These are phyloP conservation scores for Eimeria brunetti DNA, from an alignment of 169 alveolate species.

Conservation along the genomic window DNA sequence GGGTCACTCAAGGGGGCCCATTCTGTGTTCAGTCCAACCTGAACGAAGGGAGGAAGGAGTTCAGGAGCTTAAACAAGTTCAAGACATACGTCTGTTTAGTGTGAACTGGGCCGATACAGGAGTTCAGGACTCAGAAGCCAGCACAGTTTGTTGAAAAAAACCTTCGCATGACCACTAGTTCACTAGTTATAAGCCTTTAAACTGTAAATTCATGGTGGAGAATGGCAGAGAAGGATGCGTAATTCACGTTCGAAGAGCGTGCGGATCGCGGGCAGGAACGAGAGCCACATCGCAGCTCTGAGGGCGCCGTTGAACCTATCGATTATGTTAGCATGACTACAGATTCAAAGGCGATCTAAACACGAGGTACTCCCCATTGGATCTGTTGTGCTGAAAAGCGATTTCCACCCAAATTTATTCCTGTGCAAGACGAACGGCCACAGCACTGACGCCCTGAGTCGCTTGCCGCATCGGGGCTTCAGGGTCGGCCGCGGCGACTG, in stretches of 20 bases:
- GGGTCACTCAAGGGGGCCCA: background rate
- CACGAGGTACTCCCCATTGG: background rate
- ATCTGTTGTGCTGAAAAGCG: background rate
- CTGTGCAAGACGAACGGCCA: background rate
- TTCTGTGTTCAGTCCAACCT: background rate
- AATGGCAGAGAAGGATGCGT: background rate
- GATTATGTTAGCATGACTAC: background rate
- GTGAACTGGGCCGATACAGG: background rate
- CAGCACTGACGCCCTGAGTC: background rate
- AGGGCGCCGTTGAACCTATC: background rate
- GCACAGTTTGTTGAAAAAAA: background rate
- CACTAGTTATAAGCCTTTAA: background rate
- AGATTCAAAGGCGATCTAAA: background rate
- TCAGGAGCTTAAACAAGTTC: background rate
- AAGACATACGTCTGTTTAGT: background rate
- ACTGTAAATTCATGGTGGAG: background rate
- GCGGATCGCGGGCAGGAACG: background rate
- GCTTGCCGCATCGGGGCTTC: constrained; percentile 29
- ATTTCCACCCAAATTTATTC: background rate
- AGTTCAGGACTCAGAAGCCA: background rate
- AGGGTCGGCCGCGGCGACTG: background rate
- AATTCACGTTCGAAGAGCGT: background rate
- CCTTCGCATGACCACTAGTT: background rate
- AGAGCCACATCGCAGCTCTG: background rate
- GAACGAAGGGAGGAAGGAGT: background rate